A percentile compares a stretch with the other conserved stretches of the same genome.
Conservation (phyloP, 768 basidiomycete genomes). For the Phaffia australis region DNA sequence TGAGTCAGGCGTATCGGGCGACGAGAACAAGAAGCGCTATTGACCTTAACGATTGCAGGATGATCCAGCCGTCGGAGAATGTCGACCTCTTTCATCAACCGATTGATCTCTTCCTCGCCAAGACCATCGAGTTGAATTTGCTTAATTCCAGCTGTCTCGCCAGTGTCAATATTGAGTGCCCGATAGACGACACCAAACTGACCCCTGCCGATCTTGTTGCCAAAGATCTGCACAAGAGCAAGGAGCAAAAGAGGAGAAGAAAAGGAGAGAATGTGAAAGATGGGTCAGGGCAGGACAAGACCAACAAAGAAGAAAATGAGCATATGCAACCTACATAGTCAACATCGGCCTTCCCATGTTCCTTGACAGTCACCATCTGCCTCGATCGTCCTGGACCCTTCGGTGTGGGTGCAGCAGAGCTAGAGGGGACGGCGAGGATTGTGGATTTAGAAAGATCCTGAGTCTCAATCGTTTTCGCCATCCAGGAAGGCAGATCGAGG, state of each 20-base stretch:
- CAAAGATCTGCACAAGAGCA: too few species aligned
- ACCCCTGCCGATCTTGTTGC: slow-evolving; percentile 20
- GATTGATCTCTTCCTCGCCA: slow-evolving; percentile 69
- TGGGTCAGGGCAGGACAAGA: too few species aligned
- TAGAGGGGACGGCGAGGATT: too few species aligned
- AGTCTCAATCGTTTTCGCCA: too few species aligned
- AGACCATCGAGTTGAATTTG: slow-evolving; percentile 92
- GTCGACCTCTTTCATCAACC: neutral
- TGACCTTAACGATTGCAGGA: slow-evolving; percentile 83
- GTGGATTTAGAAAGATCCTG: too few species aligned
- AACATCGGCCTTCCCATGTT: slow-evolving; percentile 21
- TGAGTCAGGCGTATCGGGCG: neutral
- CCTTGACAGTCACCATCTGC: slow-evolving; percentile 17
- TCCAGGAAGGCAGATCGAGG: too few species aligned
- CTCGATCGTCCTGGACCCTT: neutral
- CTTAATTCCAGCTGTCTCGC: slow-evolving; percentile 97
- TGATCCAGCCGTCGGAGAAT: slow-evolving; percentile 73
- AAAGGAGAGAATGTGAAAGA: neutral
- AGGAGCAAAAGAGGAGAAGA: neutral
- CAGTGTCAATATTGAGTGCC: slow-evolving; percentile 77
- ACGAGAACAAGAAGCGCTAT: neutral
- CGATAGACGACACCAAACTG: slow-evolving; percentile 28
- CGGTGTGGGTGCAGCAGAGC: too few species aligned
- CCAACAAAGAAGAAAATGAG: slow-evolving; percentile 17
- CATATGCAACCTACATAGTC: slow-evolving; percentile 17